Conservation (phyloP, 192 early-diverging fungal genomes). For the Rhizophagus clarus region DNA sequence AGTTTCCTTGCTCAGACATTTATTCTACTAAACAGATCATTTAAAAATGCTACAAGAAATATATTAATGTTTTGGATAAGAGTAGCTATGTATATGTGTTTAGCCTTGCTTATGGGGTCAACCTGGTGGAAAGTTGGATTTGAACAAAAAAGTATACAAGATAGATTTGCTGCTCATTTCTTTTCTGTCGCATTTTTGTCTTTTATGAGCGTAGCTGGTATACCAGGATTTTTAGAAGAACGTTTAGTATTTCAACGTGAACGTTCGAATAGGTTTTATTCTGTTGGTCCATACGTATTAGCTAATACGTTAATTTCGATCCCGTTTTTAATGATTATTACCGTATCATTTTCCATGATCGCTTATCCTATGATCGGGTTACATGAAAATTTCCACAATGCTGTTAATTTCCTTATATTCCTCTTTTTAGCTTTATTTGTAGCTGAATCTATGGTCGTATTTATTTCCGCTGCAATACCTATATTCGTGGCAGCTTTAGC, state of each 20-base stretch:
- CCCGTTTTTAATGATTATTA: slow-evolving; percentile 14
- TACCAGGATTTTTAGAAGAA: slow-evolving; percentile 24
- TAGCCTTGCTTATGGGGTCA: slow-evolving; percentile 7
- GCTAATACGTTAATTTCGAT: slow-evolving; percentile 15
- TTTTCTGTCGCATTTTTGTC: slow-evolving; percentile 14
- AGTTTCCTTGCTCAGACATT: not conserved
- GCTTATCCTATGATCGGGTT: slow-evolving; percentile 26
- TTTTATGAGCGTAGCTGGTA: slow-evolving; percentile 26
- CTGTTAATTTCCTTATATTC: not conserved
- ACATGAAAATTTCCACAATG: not conserved
- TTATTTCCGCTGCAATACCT: slow-evolving; percentile 7
- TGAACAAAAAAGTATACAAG: slow-evolving; percentile 5
- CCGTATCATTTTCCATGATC: not conserved
- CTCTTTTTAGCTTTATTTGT: slow-evolving; percentile 9
- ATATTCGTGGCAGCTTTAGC: slow-evolving; percentile 22
- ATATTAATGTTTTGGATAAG: slow-evolving; percentile 22
- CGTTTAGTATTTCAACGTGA: slow-evolving; percentile 22
- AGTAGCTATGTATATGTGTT: slow-evolving; percentile 14
- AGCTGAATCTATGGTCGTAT: slow-evolving; percentile 24
- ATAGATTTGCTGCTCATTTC: slow-evolving; percentile 20
- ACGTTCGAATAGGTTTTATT: slow-evolving; percentile 16
- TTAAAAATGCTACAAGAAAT: slow-evolving; percentile 9
- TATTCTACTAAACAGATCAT: not conserved
- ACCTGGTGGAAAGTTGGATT: slow-evolving; percentile 18
- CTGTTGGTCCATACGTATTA: slow-evolving; percentile 22